Evolutionary conservation across 495 filamentous ascomycete genomes (phyloP).

Genomic region (Aspergillus campestris): DNA sequence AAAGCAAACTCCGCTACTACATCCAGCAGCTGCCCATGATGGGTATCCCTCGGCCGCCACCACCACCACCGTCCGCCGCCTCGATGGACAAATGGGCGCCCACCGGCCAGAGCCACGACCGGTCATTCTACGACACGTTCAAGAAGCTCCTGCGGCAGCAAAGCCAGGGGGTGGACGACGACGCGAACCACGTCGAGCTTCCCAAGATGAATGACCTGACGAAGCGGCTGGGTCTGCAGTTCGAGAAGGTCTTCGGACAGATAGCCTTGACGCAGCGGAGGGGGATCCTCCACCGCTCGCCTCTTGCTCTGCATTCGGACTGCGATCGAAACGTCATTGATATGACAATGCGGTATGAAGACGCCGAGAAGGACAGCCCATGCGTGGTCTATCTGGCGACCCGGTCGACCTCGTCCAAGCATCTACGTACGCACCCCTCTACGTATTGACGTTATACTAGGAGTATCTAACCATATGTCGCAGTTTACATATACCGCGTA

Average conservation of each 20-base stretch:
- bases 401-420: conserved; percentile 21
- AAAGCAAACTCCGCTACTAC: conserved; percentile 36
- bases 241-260: conserved; percentile 45
- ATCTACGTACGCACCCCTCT: conserved; percentile 21
- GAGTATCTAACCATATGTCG: background rate
- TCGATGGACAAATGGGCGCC: conserved; percentile 29
- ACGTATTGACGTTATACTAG: background rate
- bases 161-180: conserved; percentile 12
- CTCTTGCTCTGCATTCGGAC: conserved; percentile 35
- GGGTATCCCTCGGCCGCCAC: conserved; percentile 21
- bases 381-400: conserved; percentile 33
- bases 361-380: conserved; percentile 13
- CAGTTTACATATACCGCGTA: conserved; percentile 45
- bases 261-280: conserved; percentile 51
- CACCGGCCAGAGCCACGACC: conserved; percentile 22
- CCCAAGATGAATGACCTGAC: conserved; percentile 48
- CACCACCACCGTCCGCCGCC: conserved; percentile 13
- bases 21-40: conserved; percentile 38
- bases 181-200: conserved; percentile 21
- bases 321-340: conserved; percentile 32
- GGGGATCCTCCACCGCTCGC: conserved; percentile 45
- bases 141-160: conserved; percentile 31
- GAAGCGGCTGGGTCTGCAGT: conserved; percentile 43
- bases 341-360: conserved; percentile 29
- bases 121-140: conserved; percentile 42